Conservation (phyloP, 305 asterid species). For the Solanum hybrid region DNA sequence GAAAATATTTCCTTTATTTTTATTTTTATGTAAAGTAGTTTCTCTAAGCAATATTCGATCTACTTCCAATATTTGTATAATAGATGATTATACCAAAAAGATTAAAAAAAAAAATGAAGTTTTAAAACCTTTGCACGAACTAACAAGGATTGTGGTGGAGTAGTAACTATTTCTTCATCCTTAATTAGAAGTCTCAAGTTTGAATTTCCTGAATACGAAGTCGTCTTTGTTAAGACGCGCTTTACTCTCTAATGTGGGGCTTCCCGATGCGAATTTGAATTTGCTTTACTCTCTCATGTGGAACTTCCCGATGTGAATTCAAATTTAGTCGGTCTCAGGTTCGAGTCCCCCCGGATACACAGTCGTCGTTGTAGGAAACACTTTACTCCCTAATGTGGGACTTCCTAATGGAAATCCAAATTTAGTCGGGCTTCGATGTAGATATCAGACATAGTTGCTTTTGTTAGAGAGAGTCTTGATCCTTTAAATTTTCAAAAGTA, state of each 20-base stretch:
- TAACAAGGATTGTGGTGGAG: neutral
- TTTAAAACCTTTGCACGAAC: neutral
- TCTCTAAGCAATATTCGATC: neutral
- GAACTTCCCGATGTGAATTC: neutral
- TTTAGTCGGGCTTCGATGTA: too few species aligned
- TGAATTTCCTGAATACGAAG: accelerated
- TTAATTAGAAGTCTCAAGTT: too few species aligned
- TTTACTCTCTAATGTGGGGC: neutral
- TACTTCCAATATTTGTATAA: neutral
- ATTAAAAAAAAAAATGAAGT: neutral
- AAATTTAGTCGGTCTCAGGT: neutral
- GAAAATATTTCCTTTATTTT: neutral
- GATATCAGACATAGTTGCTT: accelerated
- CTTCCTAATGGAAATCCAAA: neutral
- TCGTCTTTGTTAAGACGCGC: too few species aligned
- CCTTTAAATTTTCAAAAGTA: neutral
- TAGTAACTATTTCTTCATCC: too few species aligned
- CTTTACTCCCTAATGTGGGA: neutral
- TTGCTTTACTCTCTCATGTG: neutral
- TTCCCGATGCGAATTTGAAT: neutral
- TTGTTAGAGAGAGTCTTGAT: neutral
- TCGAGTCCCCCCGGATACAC: neutral
- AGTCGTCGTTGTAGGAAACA: neutral
- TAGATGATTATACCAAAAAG: neutral
- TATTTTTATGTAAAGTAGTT: neutral